Conservation (phyloP, 2,329 filamentous ascomycete species). For the Arachnomyces sp. region DNA sequence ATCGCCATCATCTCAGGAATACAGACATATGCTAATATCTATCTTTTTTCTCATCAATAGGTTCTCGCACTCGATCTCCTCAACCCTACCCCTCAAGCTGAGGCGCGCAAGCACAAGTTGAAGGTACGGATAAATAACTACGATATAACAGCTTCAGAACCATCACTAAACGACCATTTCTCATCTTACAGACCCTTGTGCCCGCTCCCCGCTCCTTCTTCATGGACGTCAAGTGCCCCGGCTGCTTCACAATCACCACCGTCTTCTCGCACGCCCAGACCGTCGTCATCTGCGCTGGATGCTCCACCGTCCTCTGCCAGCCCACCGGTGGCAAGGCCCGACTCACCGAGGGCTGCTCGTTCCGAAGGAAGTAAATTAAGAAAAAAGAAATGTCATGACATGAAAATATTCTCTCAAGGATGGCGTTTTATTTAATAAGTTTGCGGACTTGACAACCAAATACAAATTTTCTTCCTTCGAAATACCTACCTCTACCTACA, state of each 20-base stretch:
- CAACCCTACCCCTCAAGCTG: constrained; percentile 94
- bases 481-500: constrained; percentile 10
- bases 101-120: constrained; percentile 99
- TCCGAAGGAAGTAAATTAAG: constrained; percentile 91
- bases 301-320: constrained; percentile 99
- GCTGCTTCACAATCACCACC: constrained; percentile 99
- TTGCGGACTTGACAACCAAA: constrained; percentile 20
- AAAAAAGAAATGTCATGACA: constrained; percentile 22
- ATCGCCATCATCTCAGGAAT: constrained; percentile 7
- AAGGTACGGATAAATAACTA: constrained; percentile 61
- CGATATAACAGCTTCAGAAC: constrained; percentile 14
- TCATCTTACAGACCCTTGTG: constrained; percentile 66
- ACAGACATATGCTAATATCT: constrained; percentile 12
- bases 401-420: constrained; percentile 17
- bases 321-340: constrained; percentile 98
- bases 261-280: constrained; percentile 99
- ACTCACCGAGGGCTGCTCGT: constrained; percentile 99
- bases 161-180: constrained; percentile 12
- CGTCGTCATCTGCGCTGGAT: constrained; percentile 99
- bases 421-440: constrained; percentile 18
- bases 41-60: constrained; percentile 42
- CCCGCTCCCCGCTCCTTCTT: constrained; percentile 98
- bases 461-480: constrained; percentile 16
- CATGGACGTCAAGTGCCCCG: constrained; percentile 99
- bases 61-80: constrained; percentile 99